Evolutionary conservation across 352 stramenopile species (phyloP).

Genomic region (Pythium phragmitis): DNA sequence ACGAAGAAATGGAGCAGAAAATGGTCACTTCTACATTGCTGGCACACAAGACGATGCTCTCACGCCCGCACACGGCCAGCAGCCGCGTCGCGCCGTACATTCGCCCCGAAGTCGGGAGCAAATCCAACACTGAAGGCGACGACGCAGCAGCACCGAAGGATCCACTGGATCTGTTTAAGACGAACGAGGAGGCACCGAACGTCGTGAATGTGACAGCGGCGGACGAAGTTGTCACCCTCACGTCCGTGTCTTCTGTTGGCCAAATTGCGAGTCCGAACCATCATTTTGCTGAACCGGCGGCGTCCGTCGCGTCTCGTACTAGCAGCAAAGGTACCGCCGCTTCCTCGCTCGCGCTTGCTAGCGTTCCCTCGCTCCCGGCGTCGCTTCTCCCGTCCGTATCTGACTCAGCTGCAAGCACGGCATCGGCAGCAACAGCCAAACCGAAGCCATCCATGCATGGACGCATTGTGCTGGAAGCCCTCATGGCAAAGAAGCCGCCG

Average conservation of each 20-base stretch:
- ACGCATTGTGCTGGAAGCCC: conserved; percentile 7
- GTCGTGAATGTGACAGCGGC: neutral
- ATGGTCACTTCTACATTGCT: conserved; percentile 22
- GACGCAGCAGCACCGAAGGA: neutral
- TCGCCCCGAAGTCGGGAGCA: neutral
- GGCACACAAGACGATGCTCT: conserved; percentile 21
- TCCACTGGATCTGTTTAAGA: neutral
- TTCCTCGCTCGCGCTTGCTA: neutral
- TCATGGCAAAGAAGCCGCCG: conserved; percentile 9
- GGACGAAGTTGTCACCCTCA: conserved; percentile 10
- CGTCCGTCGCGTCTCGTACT: neutral
- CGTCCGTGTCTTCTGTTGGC: neutral
- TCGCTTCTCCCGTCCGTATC: neutral
- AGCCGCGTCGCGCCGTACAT: conserved; percentile 16
- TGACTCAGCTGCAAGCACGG: neutral
- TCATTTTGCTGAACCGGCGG: neutral
- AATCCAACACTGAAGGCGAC: neutral
- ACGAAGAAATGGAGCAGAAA: conserved; percentile 21
- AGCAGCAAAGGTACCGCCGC: neutral
- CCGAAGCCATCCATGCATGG: neutral
- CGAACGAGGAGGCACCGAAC: neutral
- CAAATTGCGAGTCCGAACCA: conserved; percentile 12
- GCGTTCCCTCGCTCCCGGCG: neutral
- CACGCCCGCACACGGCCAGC: neutral
- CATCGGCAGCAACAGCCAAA: neutral